Evolutionary conservation across 352 stramenopile species (phyloP).

Genomic region (Plasmopara muralis): DNA sequence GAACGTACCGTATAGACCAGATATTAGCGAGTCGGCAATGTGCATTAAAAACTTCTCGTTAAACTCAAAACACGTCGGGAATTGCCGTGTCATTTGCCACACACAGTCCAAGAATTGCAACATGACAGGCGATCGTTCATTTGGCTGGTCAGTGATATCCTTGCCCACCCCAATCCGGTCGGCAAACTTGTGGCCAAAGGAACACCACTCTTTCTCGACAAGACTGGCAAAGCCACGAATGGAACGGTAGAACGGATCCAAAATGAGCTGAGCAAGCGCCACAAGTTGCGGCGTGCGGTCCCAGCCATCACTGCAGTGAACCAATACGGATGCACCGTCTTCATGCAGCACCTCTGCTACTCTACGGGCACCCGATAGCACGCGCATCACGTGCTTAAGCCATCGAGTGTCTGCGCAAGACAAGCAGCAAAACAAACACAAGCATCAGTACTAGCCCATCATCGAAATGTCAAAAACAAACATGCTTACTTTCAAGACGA

Average conservation of each 20-base stretch:
- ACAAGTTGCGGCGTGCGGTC: constrained; percentile 81
- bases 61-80: constrained; percentile 85
- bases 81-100: constrained; percentile 85
- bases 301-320: constrained; percentile 86
- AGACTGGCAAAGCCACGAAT: constrained; percentile 79
- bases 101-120: constrained; percentile 84
- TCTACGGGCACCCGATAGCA: constrained; percentile 59
- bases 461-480: background rate
- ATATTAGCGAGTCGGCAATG: constrained; percentile 73
- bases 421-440: background rate
- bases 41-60: constrained; percentile 83
- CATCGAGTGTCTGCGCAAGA: constrained; percentile 86
- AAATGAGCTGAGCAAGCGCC: constrained; percentile 72
- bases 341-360: constrained; percentile 82
- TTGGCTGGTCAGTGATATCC: constrained; percentile 68
- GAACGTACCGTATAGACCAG: constrained; percentile 75
- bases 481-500: constrained; percentile 67
- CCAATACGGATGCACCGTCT: constrained; percentile 72
- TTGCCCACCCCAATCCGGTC: constrained; percentile 80
- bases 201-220: constrained; percentile 84
- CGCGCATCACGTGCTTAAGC: constrained; percentile 93
- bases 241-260: constrained; percentile 83
- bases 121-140: constrained; percentile 82
- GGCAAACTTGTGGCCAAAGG: constrained; percentile 88
- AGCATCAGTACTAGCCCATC: constrained; percentile 1